Percentiles rank a stretch among this genome's conserved stretches.
Evolutionary conservation across 345 rosid genomes (phyloP).

Genomic region (Sapria himalayana): DNA sequence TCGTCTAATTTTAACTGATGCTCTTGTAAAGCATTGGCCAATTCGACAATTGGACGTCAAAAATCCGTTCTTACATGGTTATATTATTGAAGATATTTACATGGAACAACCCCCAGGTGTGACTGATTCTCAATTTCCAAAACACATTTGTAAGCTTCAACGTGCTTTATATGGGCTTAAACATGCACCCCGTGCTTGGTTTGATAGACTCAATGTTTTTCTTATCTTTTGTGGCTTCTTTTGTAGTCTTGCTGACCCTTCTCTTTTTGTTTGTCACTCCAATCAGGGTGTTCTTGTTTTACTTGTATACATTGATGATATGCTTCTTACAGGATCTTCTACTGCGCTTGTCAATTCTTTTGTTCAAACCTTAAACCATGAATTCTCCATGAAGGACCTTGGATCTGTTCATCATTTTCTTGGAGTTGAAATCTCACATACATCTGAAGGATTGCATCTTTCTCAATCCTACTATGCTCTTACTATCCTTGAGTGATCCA

Average conservation of each 20-base stretch:
- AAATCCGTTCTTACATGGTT: too few relatives aligned
- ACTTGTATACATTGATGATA: neutral
- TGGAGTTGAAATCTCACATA: neutral
- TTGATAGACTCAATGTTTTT: constrained; percentile 1
- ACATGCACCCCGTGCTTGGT: neutral
- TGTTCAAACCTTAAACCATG: neutral
- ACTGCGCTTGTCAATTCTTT: neutral
- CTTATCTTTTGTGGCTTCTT: neutral
- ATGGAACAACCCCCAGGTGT: too few relatives aligned
- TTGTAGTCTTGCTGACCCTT: neutral
- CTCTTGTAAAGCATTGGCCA: too few relatives aligned
- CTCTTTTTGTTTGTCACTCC: neutral
- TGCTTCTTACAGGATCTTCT: too few relatives aligned
- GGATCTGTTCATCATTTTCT: neutral
- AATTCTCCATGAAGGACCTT: constrained; percentile 2
- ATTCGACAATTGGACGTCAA: too few relatives aligned
- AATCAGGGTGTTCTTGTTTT: neutral
- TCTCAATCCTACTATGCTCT: neutral
- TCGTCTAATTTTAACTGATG: too few relatives aligned
- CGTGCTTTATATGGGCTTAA: neutral
- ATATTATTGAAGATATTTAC: too few relatives aligned
- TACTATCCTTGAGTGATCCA: neutral
- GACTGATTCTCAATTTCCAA: neutral
- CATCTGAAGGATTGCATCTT: neutral
- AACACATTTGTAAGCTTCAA: neutral